Base-by-base conservation (phyloP, 306 rosid genomes). In the Psophocarpus tetragonolobus region DNA sequence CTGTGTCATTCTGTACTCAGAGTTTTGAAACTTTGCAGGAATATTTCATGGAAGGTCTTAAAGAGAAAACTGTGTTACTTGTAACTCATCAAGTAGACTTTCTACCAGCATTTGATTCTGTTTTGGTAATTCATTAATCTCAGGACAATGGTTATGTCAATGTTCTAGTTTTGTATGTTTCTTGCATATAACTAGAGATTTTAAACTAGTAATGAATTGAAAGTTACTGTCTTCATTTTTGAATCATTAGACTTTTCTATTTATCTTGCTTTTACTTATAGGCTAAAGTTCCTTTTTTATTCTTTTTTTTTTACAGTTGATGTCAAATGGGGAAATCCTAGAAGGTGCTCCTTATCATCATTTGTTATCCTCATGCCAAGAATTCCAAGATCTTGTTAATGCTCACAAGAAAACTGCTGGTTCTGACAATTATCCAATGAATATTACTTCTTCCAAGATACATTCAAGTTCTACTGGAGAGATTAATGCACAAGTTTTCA, bases 41-140 rank as follows among this genome's bases (percentile, higher is more conserved):
- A 71, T 87, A 84, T 42, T 67, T 81, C 74, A 81, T 84, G 81
- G 84, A 85, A 58, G 85, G 81, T n/a, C 83, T 84, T 15, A 15
- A 74, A 35, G 74, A 60, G 65, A 87, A 87, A 74, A 87, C 88
- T 1, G 83, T 87, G 27, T 66, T 84, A 48, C 83, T 87, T 1
- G 88, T 87, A 7, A 84, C 90, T 47, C 88, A 87, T 68, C 90
- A 87, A 87, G 88, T 87, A 15, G 88, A 87, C 56, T 87, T 84
- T 70, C 86, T 87, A 65, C 88, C 83, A 17, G 81, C 82, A 4
- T 81, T 87, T 69, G 74, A 84, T 32, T 70, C 58, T 20, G 72
- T 87, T 54, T 60, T 84, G 88, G 88, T 87, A 72, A 66, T 61
- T 17, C 30, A 18, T 9, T 41, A 18, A 8, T 17, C 20, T 47